phyloP scores from a whole-genome alignment of 176 grass and related monocot genomes.

The Oryza brachyantha region DNA sequence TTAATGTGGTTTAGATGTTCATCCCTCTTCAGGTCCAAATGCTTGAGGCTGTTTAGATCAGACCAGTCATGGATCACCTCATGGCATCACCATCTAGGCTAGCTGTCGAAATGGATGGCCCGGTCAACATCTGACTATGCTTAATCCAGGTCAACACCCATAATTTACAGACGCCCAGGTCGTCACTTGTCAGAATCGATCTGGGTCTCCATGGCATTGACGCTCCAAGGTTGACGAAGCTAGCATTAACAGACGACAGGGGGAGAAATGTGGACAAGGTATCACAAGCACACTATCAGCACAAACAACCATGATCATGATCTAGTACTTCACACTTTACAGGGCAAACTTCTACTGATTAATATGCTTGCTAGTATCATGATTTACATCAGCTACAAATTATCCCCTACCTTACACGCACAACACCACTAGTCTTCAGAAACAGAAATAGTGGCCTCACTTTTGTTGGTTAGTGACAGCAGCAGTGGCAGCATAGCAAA shows the following conservation, averaged over 20 bases:
- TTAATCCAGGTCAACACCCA: background rate
- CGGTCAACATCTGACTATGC: background rate
- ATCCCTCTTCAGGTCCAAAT: too few species aligned
- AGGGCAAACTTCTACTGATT: background rate
- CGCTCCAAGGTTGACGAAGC: background rate
- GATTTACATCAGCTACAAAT: constrained; percentile 24
- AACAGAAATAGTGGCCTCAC: background rate
- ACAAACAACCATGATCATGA: background rate
- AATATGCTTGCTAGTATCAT: background rate
- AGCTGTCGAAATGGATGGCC: too few species aligned
- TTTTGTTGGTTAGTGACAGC: background rate
- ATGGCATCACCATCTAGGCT: too few species aligned
- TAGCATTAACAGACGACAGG: background rate
- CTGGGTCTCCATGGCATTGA: too few species aligned
- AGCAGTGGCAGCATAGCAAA: background rate
- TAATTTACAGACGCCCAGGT: background rate
- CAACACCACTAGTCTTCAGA: background rate
- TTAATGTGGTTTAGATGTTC: too few species aligned
- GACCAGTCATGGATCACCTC: too few species aligned
- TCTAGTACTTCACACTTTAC: background rate
- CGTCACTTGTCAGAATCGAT: too few species aligned
- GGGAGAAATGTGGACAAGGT: background rate
- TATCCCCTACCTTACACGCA: background rate
- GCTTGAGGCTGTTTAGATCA: too few species aligned
- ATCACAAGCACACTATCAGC: background rate